Percentiles rank a stretch among this genome's conserved stretches.
Evolutionary conservation across 345 rosid species (phyloP).

Genomic region (Salix caprea): DNA sequence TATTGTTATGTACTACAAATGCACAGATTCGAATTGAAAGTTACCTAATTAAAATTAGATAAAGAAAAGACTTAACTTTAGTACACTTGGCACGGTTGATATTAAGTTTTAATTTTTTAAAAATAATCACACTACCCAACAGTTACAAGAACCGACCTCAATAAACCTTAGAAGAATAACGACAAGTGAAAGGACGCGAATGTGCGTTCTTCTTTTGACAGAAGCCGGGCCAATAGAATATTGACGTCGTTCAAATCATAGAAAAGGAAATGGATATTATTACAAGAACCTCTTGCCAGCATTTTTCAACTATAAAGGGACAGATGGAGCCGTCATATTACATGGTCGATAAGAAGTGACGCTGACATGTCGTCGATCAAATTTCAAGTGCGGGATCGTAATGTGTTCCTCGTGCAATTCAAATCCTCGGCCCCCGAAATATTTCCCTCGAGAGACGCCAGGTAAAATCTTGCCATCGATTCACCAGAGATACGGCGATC

Average conservation of each 20-base stretch:
- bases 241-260: neutral
- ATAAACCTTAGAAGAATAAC: too few relatives aligned
- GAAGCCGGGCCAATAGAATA: too few relatives aligned
- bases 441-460: neutral
- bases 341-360: neutral
- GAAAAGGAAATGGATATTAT: neutral
- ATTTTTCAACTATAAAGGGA: neutral
- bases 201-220: too few relatives aligned
- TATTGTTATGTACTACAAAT: too few relatives aligned
- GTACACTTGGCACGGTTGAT: too few relatives aligned
- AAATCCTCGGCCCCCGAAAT: neutral
- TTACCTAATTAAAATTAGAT: too few relatives aligned
- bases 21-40: too few relatives aligned
- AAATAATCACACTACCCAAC: too few relatives aligned
- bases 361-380: neutral
- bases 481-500: neutral
- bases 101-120: too few relatives aligned
- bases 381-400: neutral
- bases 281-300: neutral
- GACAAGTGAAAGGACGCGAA: too few relatives aligned
- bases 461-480: neutral
- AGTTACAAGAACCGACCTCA: too few relatives aligned
- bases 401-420: conserved; percentile 12
- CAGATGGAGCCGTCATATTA: neutral
- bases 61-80: too few relatives aligned